These are phyloP conservation scores for Corynascus novoguineensis DNA, from an alignment of 495 filamentous ascomycete genomes.

Conservation along the genomic window DNA sequence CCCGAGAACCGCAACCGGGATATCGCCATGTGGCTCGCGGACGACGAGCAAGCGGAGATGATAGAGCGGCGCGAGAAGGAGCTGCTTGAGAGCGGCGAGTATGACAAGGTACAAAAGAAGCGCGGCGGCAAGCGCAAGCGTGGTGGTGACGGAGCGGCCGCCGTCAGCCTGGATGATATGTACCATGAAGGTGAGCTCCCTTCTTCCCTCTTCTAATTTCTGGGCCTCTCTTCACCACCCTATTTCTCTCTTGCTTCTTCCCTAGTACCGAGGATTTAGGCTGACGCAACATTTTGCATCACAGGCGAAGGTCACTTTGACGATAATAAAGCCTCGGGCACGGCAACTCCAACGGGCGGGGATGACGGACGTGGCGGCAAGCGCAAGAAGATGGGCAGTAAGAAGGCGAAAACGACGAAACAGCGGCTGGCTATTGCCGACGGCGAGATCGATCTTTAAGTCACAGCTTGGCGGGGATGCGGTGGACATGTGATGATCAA, in stretches of 20 bases:
- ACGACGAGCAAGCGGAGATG: slow-evolving; percentile 87
- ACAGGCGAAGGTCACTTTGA: slow-evolving; percentile 92
- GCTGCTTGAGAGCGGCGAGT: slow-evolving; percentile 56
- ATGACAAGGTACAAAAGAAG: slow-evolving; percentile 65
- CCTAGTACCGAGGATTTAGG: neutral
- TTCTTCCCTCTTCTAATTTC: neutral
- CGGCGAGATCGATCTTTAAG: slow-evolving; percentile 50
- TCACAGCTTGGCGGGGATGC: neutral
- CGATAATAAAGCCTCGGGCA: slow-evolving; percentile 77
- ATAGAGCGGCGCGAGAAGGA: slow-evolving; percentile 88
- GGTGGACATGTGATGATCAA: neutral
- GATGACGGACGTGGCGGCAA: slow-evolving; percentile 46
- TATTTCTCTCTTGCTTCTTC: neutral
- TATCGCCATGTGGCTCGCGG: slow-evolving; percentile 93
- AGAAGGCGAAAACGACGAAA: slow-evolving; percentile 89
- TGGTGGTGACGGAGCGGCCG: slow-evolving; percentile 22
- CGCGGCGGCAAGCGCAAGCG: slow-evolving; percentile 46
- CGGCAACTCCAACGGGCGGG: slow-evolving; percentile 67
- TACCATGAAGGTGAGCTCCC: slow-evolving; percentile 85
- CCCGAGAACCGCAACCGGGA: slow-evolving; percentile 87
- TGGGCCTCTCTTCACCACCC: neutral
- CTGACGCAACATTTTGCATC: neutral
- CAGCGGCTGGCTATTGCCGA: slow-evolving; percentile 84
- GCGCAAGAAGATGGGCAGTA: slow-evolving; percentile 52
- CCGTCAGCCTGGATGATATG: slow-evolving; percentile 85